Conservation (phyloP, 768 basidiomycete genomes). For the Suillus discolor region DNA sequence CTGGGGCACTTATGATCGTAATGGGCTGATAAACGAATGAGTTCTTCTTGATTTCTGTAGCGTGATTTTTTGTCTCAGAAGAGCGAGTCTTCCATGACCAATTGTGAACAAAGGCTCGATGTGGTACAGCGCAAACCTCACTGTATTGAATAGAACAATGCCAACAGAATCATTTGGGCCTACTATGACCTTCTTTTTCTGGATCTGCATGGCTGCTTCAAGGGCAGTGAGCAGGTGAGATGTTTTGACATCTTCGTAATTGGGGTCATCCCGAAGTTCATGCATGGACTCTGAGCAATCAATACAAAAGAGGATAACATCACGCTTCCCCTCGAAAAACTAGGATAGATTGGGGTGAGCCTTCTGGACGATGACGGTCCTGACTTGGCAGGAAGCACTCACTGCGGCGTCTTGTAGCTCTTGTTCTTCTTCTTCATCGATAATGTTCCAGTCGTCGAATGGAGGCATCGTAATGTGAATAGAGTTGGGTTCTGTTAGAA, state of each 20-base stretch:
- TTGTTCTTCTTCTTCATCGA: constrained; percentile 82
- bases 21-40: constrained; percentile 79
- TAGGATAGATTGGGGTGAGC: constrained; percentile 23
- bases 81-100: constrained; percentile 22
- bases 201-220: constrained; percentile 81
- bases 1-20: constrained; percentile 74
- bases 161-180: constrained; percentile 91
- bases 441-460: constrained; percentile 79
- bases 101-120: not conserved
- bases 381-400: constrained; percentile 15
- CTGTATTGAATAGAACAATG: constrained; percentile 91
- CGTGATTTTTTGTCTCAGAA: constrained; percentile 38
- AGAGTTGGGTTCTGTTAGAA: not conserved
- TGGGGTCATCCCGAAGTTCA: constrained; percentile 61
- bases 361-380: not conserved
- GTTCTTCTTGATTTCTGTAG: constrained; percentile 67
- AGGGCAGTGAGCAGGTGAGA: constrained; percentile 81
- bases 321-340: constrained; percentile 74
- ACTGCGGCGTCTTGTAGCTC: constrained; percentile 76
- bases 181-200: constrained; percentile 87
- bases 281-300: constrained; percentile 95
- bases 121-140: constrained; percentile 39
- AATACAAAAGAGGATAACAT: constrained; percentile 94
- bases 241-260: constrained; percentile 65
- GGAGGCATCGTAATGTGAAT: constrained; percentile 49